These are phyloP conservation scores for Suillus variegatus DNA, from an alignment of 768 basidiomycete genomes.

Conservation along the genomic window DNA sequence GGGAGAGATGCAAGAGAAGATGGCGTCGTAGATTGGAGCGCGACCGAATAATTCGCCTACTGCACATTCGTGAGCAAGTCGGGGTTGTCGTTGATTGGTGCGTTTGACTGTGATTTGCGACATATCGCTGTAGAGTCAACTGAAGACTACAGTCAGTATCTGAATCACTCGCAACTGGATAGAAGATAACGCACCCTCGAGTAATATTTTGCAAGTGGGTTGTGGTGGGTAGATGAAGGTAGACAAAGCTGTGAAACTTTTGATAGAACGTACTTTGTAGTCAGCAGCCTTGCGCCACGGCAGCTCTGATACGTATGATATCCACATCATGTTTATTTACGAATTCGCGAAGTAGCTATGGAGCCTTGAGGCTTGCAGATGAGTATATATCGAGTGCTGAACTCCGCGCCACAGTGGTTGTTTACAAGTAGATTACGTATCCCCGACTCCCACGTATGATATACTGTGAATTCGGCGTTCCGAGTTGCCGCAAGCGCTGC, in stretches of 20 bases:
- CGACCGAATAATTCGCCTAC: constrained; percentile 10
- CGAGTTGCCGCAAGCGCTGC: constrained; percentile 3
- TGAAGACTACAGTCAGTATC: neutral
- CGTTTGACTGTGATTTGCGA: neutral
- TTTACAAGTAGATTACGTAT: neutral
- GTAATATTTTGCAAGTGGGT: neutral
- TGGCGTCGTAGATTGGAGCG: constrained; percentile 11
- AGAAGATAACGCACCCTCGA: neutral
- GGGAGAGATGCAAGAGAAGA: constrained; percentile 18
- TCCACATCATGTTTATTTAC: neutral
- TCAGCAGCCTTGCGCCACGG: neutral
- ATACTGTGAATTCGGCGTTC: neutral
- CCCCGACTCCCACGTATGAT: too few relatives aligned
- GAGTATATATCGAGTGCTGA: neutral
- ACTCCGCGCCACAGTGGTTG: neutral
- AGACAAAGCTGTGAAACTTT: neutral
- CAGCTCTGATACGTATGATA: neutral
- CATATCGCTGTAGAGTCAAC: neutral
- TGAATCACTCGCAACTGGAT: neutral
- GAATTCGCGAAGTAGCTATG: neutral
- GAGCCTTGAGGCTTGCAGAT: neutral
- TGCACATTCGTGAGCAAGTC: neutral
- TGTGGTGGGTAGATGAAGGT: neutral
- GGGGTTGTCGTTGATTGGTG: neutral
- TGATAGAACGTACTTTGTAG: neutral